These are phyloP conservation scores for Babesia divergens DNA, from an alignment of 169 alveolate species.

Conservation along the genomic window DNA sequence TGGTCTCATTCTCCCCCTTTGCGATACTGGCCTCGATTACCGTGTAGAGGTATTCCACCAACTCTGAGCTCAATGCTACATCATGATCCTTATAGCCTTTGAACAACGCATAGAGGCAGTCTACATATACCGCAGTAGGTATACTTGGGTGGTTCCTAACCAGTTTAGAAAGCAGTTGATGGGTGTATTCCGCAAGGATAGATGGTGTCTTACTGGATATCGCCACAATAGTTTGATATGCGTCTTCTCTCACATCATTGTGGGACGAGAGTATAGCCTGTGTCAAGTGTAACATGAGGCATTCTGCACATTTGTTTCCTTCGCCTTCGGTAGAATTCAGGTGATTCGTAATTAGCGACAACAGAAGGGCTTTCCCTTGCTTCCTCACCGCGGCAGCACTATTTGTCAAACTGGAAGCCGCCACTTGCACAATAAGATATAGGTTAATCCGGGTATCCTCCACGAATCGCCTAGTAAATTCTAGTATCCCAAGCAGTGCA, in stretches of 20 bases:
- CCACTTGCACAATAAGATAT: conserved; percentile 39
- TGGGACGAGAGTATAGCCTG: conserved; percentile 34
- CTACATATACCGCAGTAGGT: conserved; percentile 27
- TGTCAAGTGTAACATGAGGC: conserved; percentile 7
- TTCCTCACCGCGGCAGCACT: conserved; percentile 13
- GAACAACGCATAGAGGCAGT: conserved; percentile 35
- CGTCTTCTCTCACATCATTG: conserved; percentile 11
- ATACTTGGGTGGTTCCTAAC: conserved; percentile 26
- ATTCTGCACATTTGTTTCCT: conserved; percentile 24
- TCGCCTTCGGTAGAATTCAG: background rate
- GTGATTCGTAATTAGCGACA: background rate
- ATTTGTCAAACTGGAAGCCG: conserved; percentile 11
- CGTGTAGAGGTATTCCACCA: conserved; percentile 27
- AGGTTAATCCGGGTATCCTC: conserved; percentile 49
- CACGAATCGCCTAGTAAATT: conserved; percentile 34
- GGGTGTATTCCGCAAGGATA: conserved; percentile 8
- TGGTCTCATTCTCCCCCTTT: background rate
- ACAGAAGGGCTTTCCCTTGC: conserved; percentile 24
- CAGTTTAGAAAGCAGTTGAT: conserved; percentile 5
- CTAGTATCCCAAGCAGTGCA: conserved; percentile 45
- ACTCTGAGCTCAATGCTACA: background rate
- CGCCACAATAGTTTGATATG: background rate
- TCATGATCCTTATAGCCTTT: background rate
- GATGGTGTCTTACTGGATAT: conserved; percentile 14
- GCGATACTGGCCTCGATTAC: background rate